Percentiles rank a stretch among this genome's conserved stretches.
Evolutionary conservation across 495 filamentous ascomycete species (phyloP).

Genomic region (Penicillium pulvis): DNA sequence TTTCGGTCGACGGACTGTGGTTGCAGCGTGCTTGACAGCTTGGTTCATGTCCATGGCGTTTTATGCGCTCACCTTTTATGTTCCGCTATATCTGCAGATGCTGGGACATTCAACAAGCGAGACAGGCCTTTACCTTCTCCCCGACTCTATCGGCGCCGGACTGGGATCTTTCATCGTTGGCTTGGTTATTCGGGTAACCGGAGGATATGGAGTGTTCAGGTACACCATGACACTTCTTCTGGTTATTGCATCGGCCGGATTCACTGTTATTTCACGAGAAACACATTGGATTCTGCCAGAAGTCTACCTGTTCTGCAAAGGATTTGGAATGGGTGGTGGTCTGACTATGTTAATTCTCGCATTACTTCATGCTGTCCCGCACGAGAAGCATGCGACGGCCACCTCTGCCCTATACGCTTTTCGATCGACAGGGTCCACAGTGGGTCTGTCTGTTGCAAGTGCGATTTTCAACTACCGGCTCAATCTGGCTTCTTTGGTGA

Average conservation of each 20-base stretch:
- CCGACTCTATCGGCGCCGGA: slow-evolving; percentile 17
- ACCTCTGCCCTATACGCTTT: slow-evolving; percentile 22
- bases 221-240: slow-evolving; percentile 12
- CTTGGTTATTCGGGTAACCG: slow-evolving; percentile 12
- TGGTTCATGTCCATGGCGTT: slow-evolving; percentile 23
- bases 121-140: slow-evolving; percentile 14
- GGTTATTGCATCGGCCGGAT: slow-evolving; percentile 9
- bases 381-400: slow-evolving; percentile 16
- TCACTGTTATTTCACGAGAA: slow-evolving; percentile 2
- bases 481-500: neutral
- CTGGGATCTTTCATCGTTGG: slow-evolving; percentile 17
- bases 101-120: slow-evolving; percentile 16
- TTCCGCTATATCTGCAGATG: slow-evolving; percentile 19
- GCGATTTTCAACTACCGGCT: slow-evolving; percentile 12
- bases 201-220: slow-evolving; percentile 12
- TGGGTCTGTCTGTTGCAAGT: slow-evolving; percentile 17
- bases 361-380: slow-evolving; percentile 16
- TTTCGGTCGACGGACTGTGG: slow-evolving; percentile 16
- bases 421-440: slow-evolving; percentile 17
- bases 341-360: slow-evolving; percentile 20
- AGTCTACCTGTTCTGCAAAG: slow-evolving; percentile 16
- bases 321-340: slow-evolving; percentile 15
- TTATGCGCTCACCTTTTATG: slow-evolving; percentile 18
- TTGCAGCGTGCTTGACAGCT: slow-evolving; percentile 18
- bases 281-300: slow-evolving; percentile 13